A percentile compares a stretch with the other conserved stretches of the same genome.
These are phyloP conservation scores for Xenoacremonium recifei DNA, from an alignment of 2,329 filamentous ascomycete species.

Conservation along the genomic window DNA sequence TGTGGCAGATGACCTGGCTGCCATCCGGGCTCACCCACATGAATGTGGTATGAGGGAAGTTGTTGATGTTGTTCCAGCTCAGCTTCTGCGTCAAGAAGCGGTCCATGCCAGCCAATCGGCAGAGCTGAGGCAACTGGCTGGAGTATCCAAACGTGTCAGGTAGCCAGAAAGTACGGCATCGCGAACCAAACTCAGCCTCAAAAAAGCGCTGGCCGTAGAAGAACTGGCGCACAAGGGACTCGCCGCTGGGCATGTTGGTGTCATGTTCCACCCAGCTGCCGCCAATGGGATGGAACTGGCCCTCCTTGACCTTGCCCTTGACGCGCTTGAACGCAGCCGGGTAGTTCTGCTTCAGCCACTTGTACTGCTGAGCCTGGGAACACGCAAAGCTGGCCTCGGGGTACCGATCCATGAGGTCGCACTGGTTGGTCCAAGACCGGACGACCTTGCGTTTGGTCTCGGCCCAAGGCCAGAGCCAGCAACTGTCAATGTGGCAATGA, in stretches of 20 bases:
- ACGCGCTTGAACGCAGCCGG: constrained; percentile 87
- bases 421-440: constrained; percentile 95
- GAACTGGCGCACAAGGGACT: constrained; percentile 92
- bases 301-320: constrained; percentile 85
- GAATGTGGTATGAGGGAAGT: constrained; percentile 97
- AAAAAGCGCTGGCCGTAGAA: constrained; percentile 95
- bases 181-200: constrained; percentile 84
- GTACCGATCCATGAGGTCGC: constrained; percentile 91
- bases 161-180: constrained; percentile 92
- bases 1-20: constrained; percentile 95
- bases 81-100: constrained; percentile 98
- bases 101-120: constrained; percentile 90
- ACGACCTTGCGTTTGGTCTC: constrained; percentile 97
- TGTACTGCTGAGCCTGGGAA: constrained; percentile 96
- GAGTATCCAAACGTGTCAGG: constrained; percentile 99
- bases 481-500: constrained; percentile 97
- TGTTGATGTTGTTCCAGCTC: constrained; percentile 99
- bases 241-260: constrained; percentile 94
- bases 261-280: constrained; percentile 99
- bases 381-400: constrained; percentile 90
- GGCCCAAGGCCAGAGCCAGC: constrained; percentile 98
- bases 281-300: constrained; percentile 90
- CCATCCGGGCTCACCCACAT: constrained; percentile 97
- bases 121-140: constrained; percentile 89
- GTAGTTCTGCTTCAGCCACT: constrained; percentile 91